phyloP scores from a whole-genome alignment of 2,329 filamentous ascomycete species.

The Arachnomyces sp. region DNA sequence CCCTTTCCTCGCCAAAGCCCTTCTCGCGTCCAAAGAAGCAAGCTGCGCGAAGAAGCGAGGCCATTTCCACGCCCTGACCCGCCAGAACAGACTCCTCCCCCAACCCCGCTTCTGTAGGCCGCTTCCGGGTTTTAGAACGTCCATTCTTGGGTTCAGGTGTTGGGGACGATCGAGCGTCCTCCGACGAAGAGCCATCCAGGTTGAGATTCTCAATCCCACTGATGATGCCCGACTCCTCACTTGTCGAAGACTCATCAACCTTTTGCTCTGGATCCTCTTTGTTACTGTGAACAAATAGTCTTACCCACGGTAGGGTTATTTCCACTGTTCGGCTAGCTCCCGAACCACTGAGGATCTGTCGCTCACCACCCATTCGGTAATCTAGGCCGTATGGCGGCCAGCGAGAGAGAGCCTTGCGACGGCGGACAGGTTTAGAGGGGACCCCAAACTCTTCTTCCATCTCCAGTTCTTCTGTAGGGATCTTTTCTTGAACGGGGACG shows the following conservation, averaged over 20 bases:
- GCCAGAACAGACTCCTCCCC: slow-evolving; percentile 23
- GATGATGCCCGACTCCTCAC: background rate
- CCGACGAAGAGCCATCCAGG: background rate
- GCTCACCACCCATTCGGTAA: slow-evolving; percentile 18
- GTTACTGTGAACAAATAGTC: slow-evolving; percentile 17
- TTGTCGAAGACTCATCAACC: background rate
- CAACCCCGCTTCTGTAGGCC: background rate
- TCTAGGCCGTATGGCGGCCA: slow-evolving; percentile 34
- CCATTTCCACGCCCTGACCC: slow-evolving; percentile 33
- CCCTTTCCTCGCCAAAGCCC: slow-evolving; percentile 29
- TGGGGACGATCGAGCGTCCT: background rate
- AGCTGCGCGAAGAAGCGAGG: slow-evolving; percentile 32
- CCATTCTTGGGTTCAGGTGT: background rate
- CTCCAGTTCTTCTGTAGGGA: slow-evolving; percentile 5
- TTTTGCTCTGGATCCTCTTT: background rate
- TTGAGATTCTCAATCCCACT: background rate
- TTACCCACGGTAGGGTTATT: slow-evolving; percentile 26
- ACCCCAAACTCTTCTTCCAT: slow-evolving; percentile 1
- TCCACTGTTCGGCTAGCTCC: slow-evolving; percentile 18
- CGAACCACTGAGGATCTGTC: slow-evolving; percentile 8
- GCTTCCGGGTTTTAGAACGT: slow-evolving; percentile 4
- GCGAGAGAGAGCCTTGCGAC: slow-evolving; percentile 29
- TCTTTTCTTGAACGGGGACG: slow-evolving; percentile 21
- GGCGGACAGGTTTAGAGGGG: slow-evolving; percentile 16
- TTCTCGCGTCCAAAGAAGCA: slow-evolving; percentile 38